Percentiles rank a stretch among this genome's conserved stretches.
These are phyloP conservation scores for Pyrenophora teres DNA, from an alignment of 2,329 filamentous ascomycete genomes.

Conservation along the genomic window DNA sequence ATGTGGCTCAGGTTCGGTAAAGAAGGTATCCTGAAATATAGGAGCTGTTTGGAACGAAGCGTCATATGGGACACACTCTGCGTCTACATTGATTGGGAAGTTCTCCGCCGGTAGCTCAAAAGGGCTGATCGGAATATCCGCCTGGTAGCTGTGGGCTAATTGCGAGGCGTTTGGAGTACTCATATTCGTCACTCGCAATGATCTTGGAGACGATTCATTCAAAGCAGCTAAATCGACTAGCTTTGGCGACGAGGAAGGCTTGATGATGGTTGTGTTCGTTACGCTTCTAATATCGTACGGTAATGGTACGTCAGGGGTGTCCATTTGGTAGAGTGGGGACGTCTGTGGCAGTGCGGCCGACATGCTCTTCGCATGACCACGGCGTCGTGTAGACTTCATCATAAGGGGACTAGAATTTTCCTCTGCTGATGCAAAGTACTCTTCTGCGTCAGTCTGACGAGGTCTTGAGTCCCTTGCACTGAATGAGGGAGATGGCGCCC, in stretches of 20 bases:
- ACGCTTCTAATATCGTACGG: not conserved
- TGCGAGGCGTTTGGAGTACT: constrained; percentile 24
- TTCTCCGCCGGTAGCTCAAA: constrained; percentile 14
- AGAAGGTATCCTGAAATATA: constrained; percentile 31
- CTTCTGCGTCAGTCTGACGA: constrained; percentile 20
- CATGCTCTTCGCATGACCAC: constrained; percentile 35
- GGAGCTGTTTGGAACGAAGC: constrained; percentile 12
- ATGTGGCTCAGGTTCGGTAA: constrained; percentile 17
- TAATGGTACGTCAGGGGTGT: not conserved
- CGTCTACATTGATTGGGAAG: constrained; percentile 1
- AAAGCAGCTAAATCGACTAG: not conserved
- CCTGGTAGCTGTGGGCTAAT: constrained; percentile 38
- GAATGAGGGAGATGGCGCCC: constrained; percentile 52
- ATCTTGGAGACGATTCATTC: constrained; percentile 16
- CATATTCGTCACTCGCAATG: constrained; percentile 24
- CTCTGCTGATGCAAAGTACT: constrained; percentile 38
- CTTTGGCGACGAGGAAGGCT: constrained; percentile 8
- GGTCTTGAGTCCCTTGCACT: constrained; percentile 34
- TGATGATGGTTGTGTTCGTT: not conserved
- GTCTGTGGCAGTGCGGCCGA: constrained; percentile 28
- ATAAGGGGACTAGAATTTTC: constrained; percentile 24
- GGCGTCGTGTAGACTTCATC: constrained; percentile 25
- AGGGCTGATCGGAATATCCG: constrained; percentile 34
- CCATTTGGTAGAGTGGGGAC: constrained; percentile 16
- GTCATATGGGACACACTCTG: constrained; percentile 13